phyloP scores from a whole-genome alignment of 805 yeast species.

The Saccharomycodes ludwigii region DNA sequence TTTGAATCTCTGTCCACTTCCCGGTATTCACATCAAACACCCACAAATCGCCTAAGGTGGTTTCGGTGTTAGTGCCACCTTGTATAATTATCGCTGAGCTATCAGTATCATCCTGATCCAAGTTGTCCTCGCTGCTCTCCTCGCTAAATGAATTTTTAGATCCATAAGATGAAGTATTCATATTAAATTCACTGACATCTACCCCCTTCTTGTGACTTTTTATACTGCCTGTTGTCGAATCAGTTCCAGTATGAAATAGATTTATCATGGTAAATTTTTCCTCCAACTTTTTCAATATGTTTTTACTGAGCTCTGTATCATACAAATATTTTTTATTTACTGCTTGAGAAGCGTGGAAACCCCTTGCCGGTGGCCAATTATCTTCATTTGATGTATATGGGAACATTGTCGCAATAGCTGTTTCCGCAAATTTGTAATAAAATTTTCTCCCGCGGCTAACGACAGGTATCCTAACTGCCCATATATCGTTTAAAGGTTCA shows the following conservation, averaged over 20 bases:
- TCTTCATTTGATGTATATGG: slow-evolving; percentile 7
- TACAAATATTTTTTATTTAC: slow-evolving; percentile 11
- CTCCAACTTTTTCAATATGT: slow-evolving; percentile 13
- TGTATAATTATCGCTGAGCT: slow-evolving; percentile 20
- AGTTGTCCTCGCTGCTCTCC: neutral
- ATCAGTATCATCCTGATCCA: neutral
- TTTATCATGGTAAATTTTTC: slow-evolving; percentile 14
- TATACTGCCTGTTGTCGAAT: slow-evolving; percentile 1
- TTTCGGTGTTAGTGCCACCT: slow-evolving; percentile 26
- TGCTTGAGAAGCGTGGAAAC: slow-evolving; percentile 23
- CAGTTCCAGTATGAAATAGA: slow-evolving; percentile 10
- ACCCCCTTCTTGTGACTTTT: too few species aligned
- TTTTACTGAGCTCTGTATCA: slow-evolving; percentile 7
- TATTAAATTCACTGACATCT: too few species aligned
- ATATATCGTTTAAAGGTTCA: slow-evolving; percentile 28
- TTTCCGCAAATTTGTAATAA: slow-evolving; percentile 26
- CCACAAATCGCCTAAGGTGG: slow-evolving; percentile 38
- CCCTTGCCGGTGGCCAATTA: slow-evolving; percentile 24
- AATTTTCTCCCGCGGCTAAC: slow-evolving; percentile 24
- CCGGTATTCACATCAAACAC: slow-evolving; percentile 33
- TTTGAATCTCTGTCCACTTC: slow-evolving; percentile 33
- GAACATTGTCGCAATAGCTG: slow-evolving; percentile 24
- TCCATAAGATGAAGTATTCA: too few species aligned
- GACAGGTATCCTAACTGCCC: slow-evolving; percentile 30
- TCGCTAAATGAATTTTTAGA: too few species aligned